These are phyloP conservation scores for Trypanosoma lewisi DNA, from an alignment of 208 protist species.

Conservation along the genomic window DNA sequence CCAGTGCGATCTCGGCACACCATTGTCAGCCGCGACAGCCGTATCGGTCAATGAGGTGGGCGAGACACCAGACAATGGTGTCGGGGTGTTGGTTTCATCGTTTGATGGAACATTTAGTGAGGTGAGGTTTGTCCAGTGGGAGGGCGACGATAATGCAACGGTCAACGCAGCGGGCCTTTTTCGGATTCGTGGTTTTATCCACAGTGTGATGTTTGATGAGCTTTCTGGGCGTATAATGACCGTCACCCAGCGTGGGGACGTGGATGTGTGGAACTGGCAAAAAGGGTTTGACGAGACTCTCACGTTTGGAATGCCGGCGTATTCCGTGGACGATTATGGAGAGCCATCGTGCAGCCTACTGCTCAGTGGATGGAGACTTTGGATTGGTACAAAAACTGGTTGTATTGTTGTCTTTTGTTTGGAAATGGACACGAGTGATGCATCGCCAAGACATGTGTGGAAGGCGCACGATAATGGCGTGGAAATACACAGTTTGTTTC, in stretches of 20 bases:
- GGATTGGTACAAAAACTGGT: conserved; percentile 50
- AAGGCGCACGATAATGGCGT: background rate
- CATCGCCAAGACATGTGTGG: conserved; percentile 24
- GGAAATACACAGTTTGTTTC: conserved; percentile 25
- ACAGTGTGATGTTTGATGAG: conserved; percentile 31
- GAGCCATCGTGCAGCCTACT: conserved; percentile 24
- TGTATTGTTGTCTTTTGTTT: conserved; percentile 37
- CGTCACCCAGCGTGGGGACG: conserved; percentile 41
- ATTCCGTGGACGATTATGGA: conserved; percentile 25
- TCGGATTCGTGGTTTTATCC: conserved; percentile 37
- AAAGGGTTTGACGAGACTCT: conserved; percentile 36
- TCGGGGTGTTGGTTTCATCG: conserved; percentile 20
- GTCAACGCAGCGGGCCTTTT: conserved; percentile 38
- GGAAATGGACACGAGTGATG: background rate
- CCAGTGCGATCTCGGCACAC: conserved; percentile 9
- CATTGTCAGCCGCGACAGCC: conserved; percentile 13
- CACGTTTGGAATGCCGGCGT: conserved; percentile 33
- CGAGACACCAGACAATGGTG: background rate
- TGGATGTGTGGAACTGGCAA: conserved; percentile 58
- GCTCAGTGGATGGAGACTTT: conserved; percentile 28
- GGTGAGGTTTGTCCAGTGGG: conserved; percentile 24
- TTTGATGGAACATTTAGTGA: conserved; percentile 33
- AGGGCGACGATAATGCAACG: background rate
- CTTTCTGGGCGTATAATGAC: conserved; percentile 29
- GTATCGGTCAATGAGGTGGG: background rate